These are phyloP conservation scores for Xylaria digitata DNA, from an alignment of 2,329 filamentous ascomycete species.

Conservation along the genomic window DNA sequence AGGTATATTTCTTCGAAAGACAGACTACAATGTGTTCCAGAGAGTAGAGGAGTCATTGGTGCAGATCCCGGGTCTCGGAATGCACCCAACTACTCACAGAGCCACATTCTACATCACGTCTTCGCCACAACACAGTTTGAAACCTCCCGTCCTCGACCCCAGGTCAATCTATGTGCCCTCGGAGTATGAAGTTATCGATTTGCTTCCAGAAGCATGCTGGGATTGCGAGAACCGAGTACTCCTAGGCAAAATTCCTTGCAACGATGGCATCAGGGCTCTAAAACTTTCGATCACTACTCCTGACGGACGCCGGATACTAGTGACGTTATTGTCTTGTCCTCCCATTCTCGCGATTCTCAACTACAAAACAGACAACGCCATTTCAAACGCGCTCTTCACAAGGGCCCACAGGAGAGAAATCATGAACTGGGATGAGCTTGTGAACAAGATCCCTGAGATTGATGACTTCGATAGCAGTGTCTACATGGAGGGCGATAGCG, in stretches of 20 bases:
- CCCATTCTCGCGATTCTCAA: no score
- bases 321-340: no score
- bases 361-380: no score
- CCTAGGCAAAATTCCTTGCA: neutral
- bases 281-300: neutral
- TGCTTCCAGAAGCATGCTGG: neutral
- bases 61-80: neutral
- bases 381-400: neutral
- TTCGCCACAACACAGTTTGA: neutral
- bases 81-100: neutral
- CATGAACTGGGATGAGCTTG: neutral
- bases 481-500: no score
- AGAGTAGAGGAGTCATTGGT: neutral
- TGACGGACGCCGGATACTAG: no score
- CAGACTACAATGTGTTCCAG: neutral
- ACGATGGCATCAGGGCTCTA: neutral
- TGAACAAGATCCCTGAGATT: neutral
- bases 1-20: neutral
- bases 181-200: neutral
- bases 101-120: neutral
- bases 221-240: neutral
- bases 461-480: no score
- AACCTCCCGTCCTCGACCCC: neutral
- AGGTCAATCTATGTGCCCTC: neutral
- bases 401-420: neutral